phyloP scores from a whole-genome alignment of 352 stramenopile genomes.

The Phytophthora quininea region DNA sequence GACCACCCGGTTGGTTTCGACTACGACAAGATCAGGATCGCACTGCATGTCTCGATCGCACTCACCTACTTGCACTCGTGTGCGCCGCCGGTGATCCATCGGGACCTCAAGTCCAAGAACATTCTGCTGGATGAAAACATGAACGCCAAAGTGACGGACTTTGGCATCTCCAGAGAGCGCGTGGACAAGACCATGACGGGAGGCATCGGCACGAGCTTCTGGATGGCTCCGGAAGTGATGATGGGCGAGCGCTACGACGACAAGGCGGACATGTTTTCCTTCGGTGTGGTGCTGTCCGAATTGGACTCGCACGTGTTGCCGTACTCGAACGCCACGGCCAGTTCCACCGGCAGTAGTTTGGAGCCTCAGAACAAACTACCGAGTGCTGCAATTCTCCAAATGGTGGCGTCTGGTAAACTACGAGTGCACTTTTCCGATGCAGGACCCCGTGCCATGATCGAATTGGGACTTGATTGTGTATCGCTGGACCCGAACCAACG shows the following conservation, averaged over 20 bases:
- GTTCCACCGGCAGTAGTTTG: background rate
- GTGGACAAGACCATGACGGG: slow-evolving; percentile 45
- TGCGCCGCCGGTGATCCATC: slow-evolving; percentile 42
- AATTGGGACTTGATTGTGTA: slow-evolving; percentile 39
- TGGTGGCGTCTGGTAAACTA: slow-evolving; percentile 48
- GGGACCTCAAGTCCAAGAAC: slow-evolving; percentile 50
- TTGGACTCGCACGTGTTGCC: slow-evolving; percentile 38
- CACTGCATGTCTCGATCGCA: slow-evolving; percentile 36
- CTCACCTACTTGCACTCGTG: slow-evolving; percentile 54
- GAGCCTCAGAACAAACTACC: slow-evolving; percentile 21
- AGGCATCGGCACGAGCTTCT: slow-evolving; percentile 49
- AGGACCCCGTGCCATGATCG: slow-evolving; percentile 27
- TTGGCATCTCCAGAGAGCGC: slow-evolving; percentile 43
- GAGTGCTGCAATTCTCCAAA: slow-evolving; percentile 51
- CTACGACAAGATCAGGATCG: slow-evolving; percentile 39
- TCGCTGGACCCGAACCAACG: slow-evolving; percentile 40
- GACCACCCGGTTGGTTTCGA: slow-evolving; percentile 32
- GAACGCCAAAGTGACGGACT: slow-evolving; percentile 44
- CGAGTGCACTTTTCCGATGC: slow-evolving; percentile 42
- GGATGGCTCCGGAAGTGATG: slow-evolving; percentile 53
- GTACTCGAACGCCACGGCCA: slow-evolving; percentile 34
- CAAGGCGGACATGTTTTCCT: slow-evolving; percentile 57
- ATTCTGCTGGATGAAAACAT: slow-evolving; percentile 38
- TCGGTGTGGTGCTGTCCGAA: slow-evolving; percentile 51
- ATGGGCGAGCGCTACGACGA: slow-evolving; percentile 47